phyloP scores from a whole-genome alignment of 352 stramenopile genomes.

The Albugo candida region DNA sequence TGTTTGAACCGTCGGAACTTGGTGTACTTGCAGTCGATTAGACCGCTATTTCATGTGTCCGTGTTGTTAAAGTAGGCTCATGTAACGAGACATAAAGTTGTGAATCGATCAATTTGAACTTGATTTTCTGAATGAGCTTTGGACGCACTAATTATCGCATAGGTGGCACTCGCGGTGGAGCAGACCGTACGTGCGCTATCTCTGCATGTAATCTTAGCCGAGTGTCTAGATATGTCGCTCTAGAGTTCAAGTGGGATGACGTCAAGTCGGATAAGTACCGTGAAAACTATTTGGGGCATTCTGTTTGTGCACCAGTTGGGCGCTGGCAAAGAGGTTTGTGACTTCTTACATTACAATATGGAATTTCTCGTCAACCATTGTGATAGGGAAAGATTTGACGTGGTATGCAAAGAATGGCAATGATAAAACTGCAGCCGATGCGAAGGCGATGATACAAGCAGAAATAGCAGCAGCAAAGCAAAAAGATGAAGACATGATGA shows the following conservation, averaged over 20 bases:
- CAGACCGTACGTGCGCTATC: conserved; percentile 40
- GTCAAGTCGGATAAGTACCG: conserved; percentile 87
- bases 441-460: conserved; percentile 23
- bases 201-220: not conserved
- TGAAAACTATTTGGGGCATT: conserved; percentile 83
- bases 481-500: conserved; percentile 79
- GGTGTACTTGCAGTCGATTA: too few species aligned
- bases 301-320: conserved; percentile 68
- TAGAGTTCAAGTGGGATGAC: conserved; percentile 87
- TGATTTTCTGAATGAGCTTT: conserved; percentile 37
- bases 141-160: conserved; percentile 71
- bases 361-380: not conserved
- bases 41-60: too few species aligned
- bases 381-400: conserved; percentile 61
- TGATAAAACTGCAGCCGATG: conserved; percentile 8
- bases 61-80: too few species aligned
- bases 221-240: not conserved
- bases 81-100: too few species aligned
- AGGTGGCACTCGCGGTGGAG: conserved; percentile 69
- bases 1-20: too few species aligned
- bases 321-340: conserved; percentile 60
- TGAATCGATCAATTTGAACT: too few species aligned
- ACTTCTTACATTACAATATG: not conserved
- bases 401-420: conserved; percentile 77
- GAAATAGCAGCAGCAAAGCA: conserved; percentile 61